Evolutionary conservation across 2,329 filamentous ascomycete genomes (phyloP).

Genomic region (Aureobasidium sp.): DNA sequence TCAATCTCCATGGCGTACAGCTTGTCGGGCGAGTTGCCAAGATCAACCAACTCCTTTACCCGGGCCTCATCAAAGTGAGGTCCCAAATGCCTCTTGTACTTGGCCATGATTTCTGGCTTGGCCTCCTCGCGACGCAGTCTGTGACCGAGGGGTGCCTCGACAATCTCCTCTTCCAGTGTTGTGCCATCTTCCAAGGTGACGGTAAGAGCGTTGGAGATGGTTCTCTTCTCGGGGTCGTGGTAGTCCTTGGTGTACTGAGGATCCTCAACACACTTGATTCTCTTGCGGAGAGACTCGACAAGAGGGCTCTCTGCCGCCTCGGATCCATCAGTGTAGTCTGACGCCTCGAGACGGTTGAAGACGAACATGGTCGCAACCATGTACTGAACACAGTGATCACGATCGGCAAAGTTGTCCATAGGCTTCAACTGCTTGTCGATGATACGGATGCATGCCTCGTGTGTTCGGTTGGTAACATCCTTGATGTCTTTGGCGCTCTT

Average conservation of each 20-base stretch:
- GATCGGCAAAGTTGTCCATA: constrained; percentile 99
- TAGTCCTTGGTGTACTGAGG: constrained; percentile 91
- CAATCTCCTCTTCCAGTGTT: constrained; percentile 78
- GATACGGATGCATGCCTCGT: constrained; percentile 97
- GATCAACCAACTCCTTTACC: constrained; percentile 74
- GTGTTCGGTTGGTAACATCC: constrained; percentile 85
- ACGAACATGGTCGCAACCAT: constrained; percentile 96
- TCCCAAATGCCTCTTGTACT: constrained; percentile 87
- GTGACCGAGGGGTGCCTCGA: constrained; percentile 93
- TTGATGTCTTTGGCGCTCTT: constrained; percentile 94
- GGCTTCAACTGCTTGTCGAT: constrained; percentile 99
- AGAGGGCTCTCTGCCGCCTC: constrained; percentile 87
- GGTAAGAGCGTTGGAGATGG: constrained; percentile 94
- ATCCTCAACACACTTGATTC: constrained; percentile 95
- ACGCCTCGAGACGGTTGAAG: constrained; percentile 87
- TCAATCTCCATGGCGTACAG: constrained; percentile 80
- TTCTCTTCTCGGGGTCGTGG: constrained; percentile 86
- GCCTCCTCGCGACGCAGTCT: constrained; percentile 87
- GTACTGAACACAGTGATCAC: constrained; percentile 99
- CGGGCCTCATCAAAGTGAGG: constrained; percentile 72
- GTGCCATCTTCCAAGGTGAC: constrained; percentile 94
- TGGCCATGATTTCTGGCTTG: constrained; percentile 91
- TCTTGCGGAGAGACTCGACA: constrained; percentile 84
- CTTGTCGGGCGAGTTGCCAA: constrained; percentile 67
- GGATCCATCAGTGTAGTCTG: constrained; percentile 85